These are phyloP conservation scores for Apiospora koreana DNA, from an alignment of 2,329 filamentous ascomycete species.

Conservation along the genomic window DNA sequence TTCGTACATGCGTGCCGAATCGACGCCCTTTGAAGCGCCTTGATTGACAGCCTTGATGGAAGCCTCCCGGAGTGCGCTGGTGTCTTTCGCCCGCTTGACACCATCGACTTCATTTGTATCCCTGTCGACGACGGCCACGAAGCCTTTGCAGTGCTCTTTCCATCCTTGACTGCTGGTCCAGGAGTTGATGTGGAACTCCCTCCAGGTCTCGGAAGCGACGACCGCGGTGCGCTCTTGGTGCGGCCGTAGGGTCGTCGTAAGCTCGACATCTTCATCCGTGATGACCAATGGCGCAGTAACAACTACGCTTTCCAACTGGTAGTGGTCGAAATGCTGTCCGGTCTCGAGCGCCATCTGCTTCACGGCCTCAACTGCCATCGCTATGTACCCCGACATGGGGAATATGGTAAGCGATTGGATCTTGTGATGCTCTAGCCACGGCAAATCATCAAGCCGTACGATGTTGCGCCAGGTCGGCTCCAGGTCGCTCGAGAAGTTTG, in stretches of 20 bases:
- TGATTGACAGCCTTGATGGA: conserved; percentile 29
- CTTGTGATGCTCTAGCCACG: conserved; percentile 15
- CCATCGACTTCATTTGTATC: conserved; percentile 24
- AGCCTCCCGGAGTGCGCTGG: conserved; percentile 26
- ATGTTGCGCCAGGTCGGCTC: conserved; percentile 14
- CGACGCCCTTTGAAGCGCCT: conserved; percentile 30
- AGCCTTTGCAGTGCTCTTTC: conserved; percentile 39
- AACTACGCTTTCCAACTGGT: conserved; percentile 39
- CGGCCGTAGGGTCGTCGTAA: conserved; percentile 34
- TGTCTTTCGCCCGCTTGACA: conserved; percentile 13
- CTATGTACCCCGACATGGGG: conserved; percentile 14
- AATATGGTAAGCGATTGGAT: conserved; percentile 11
- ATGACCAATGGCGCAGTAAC: conserved; percentile 36
- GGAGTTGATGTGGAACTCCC: conserved; percentile 39
- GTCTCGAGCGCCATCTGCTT: conserved; percentile 24
- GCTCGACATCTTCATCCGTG: conserved; percentile 37
- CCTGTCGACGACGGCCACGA: conserved; percentile 21
- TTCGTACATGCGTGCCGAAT: conserved; percentile 44
- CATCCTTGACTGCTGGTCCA: conserved; percentile 36
- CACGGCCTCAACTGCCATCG: conserved; percentile 20
- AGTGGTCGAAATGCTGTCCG: conserved; percentile 32
- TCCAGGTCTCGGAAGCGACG: conserved; percentile 21
- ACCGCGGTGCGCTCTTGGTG: conserved; percentile 26
- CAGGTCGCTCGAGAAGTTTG: neutral
- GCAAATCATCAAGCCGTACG: conserved; percentile 9